Conservation (phyloP, 1,284 basidiomycete species). For the Ustilago sp. region DNA sequence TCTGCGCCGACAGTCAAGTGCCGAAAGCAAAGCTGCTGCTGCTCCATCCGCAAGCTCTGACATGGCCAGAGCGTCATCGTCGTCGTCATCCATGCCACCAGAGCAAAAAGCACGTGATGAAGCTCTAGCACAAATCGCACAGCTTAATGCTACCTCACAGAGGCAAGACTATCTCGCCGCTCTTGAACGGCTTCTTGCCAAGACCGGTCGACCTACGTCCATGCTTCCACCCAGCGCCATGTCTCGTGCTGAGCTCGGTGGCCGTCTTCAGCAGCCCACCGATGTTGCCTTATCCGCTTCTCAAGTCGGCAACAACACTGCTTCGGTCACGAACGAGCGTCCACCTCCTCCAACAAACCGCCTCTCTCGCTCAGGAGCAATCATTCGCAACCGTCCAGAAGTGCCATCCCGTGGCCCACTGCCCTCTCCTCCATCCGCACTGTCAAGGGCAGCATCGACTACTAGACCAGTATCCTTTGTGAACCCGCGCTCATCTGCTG, state of each 20-base stretch:
- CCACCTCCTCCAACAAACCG: slow-evolving; percentile 9
- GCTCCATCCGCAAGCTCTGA: neutral
- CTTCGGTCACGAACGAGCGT: neutral
- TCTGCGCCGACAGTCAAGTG: slow-evolving; percentile 9
- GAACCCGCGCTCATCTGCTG: slow-evolving; percentile 52
- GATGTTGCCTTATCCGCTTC: neutral
- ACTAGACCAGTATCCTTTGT: slow-evolving; percentile 48
- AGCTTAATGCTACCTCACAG: slow-evolving; percentile 26
- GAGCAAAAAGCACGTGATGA: slow-evolving; percentile 46
- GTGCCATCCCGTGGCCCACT: slow-evolving; percentile 1
- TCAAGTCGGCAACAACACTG: neutral
- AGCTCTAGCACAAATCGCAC: slow-evolving; percentile 52
- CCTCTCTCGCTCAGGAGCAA: slow-evolving; percentile 41
- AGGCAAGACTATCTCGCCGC: slow-evolving; percentile 50
- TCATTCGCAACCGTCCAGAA: slow-evolving; percentile 17
- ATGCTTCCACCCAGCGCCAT: slow-evolving; percentile 24
- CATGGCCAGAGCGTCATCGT: neutral
- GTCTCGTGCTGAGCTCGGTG: slow-evolving; percentile 27
- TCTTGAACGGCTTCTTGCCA: slow-evolving; percentile 46
- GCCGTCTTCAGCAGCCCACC: slow-evolving; percentile 10
- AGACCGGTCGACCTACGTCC: slow-evolving; percentile 31
- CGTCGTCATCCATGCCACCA: slow-evolving; percentile 8
- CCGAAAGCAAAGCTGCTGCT: neutral
- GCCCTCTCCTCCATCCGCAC: slow-evolving; percentile 12
- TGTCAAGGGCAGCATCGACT: slow-evolving; percentile 25